Percentiles rank a stretch among this genome's conserved stretches.
phyloP scores from a whole-genome alignment of 305 asterid species.

The Vinca major region DNA sequence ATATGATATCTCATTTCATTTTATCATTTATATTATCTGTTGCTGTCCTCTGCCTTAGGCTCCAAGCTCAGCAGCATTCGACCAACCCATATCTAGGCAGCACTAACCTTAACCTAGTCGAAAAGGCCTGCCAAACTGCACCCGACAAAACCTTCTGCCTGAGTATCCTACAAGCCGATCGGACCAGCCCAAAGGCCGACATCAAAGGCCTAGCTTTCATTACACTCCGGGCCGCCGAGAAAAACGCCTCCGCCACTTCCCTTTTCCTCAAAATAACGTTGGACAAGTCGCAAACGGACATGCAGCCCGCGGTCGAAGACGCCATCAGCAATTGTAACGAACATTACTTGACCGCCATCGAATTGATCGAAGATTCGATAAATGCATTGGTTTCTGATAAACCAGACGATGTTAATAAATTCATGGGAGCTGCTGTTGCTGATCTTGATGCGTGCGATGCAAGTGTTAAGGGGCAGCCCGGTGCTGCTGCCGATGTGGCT shows the following conservation, averaged over 20 bases:
- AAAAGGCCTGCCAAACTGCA: slow-evolving; percentile 36
- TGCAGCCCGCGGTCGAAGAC: slow-evolving; percentile 8
- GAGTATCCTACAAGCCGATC: slow-evolving; percentile 28
- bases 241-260: slow-evolving; percentile 14
- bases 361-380: slow-evolving; percentile 21
- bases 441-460: slow-evolving; percentile 20
- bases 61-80: slow-evolving; percentile 5
- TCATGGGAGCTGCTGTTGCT: slow-evolving; percentile 18
- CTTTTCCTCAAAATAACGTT: slow-evolving; percentile 8
- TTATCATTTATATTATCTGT: slow-evolving; percentile 19
- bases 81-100: slow-evolving; percentile 6
- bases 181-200: slow-evolving; percentile 24
- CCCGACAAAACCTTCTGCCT: slow-evolving; percentile 25
- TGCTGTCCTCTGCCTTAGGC: slow-evolving; percentile 24
- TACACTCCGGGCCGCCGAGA: slow-evolving; percentile 26
- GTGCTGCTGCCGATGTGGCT: slow-evolving; percentile 5
- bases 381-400: slow-evolving; percentile 15
- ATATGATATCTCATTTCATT: slow-evolving; percentile 24
- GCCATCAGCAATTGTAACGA: slow-evolving; percentile 12
- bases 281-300: neutral
- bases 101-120: slow-evolving; percentile 15
- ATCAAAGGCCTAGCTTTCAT: slow-evolving; percentile 38
- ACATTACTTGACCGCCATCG: slow-evolving; percentile 15
- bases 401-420: neutral
- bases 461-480: neutral